phyloP scores from a whole-genome alignment of 1,139 yeast species.

The Pichia sp. region DNA sequence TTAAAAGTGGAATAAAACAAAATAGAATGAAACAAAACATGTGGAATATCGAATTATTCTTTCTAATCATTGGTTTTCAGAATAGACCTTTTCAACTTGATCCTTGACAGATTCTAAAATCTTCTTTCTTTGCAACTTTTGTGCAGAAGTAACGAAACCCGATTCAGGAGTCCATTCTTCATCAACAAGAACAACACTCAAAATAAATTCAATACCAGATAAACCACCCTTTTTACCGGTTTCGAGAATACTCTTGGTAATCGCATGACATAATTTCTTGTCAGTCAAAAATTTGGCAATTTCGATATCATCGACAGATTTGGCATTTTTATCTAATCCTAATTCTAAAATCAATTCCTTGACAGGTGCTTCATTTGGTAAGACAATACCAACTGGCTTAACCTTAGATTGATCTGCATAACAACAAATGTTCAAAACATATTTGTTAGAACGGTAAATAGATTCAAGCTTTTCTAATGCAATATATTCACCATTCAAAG shows the following conservation, averaged over 20 bases:
- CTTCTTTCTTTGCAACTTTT: slow-evolving; percentile 91
- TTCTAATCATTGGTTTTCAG: slow-evolving; percentile 4
- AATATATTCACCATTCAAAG: slow-evolving; percentile 94
- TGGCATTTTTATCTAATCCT: slow-evolving; percentile 35
- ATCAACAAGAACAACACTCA: slow-evolving; percentile 70
- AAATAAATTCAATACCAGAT: slow-evolving; percentile 76
- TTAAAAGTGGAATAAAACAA: too few relatives aligned
- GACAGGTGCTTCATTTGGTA: slow-evolving; percentile 68
- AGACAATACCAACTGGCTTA: slow-evolving; percentile 86
- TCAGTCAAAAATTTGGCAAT: slow-evolving; percentile 49
- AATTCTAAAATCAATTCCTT: slow-evolving; percentile 49
- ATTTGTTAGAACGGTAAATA: slow-evolving; percentile 72
- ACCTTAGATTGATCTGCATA: slow-evolving; percentile 83
- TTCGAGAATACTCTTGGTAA: slow-evolving; percentile 50
- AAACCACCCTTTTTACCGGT: slow-evolving; percentile 82
- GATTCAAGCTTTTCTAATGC: slow-evolving; percentile 92
- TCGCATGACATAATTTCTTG: slow-evolving; percentile 45
- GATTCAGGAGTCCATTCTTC: slow-evolving; percentile 98
- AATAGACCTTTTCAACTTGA: slow-evolving; percentile 52
- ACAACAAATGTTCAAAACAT: slow-evolving; percentile 77
- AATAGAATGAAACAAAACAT: too few relatives aligned
- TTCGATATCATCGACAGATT: slow-evolving; percentile 33
- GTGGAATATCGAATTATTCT: too few relatives aligned
- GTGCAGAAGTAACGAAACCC: slow-evolving; percentile 91
- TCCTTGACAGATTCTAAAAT: slow-evolving; percentile 60